These are phyloP conservation scores for Stromatinia cepivora DNA, from an alignment of 2,329 filamentous ascomycete genomes.

Conservation along the genomic window DNA sequence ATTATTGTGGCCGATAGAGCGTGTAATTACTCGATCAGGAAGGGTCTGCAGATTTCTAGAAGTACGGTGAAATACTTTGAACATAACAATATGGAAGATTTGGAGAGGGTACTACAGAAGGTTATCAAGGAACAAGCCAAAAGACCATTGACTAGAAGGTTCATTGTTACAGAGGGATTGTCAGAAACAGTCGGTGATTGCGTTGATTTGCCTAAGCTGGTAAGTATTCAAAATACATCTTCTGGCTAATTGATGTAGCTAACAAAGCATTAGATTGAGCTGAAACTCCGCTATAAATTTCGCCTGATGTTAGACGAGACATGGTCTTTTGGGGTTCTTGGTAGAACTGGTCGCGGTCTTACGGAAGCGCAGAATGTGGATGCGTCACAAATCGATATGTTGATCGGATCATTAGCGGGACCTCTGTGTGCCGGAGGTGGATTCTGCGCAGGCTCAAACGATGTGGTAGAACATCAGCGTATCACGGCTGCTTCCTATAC, in stretches of 20 bases:
- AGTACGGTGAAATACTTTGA: constrained; percentile 93
- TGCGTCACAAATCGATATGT: constrained; percentile 91
- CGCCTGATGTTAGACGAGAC: constrained; percentile 96
- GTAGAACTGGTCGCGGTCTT: constrained; percentile 84
- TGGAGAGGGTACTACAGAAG: constrained; percentile 81
- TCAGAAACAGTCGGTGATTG: constrained; percentile 90
- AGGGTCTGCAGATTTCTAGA: constrained; percentile 88
- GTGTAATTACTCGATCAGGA: constrained; percentile 90
- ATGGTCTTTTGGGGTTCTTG: constrained; percentile 93
- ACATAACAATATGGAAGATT: constrained; percentile 92
- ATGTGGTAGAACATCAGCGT: constrained; percentile 94
- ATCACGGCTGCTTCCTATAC: constrained; percentile 92
- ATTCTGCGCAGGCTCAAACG: constrained; percentile 88
- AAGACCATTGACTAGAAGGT: constrained; percentile 83
- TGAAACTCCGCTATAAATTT: constrained; percentile 97
- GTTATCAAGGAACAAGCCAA: constrained; percentile 83
- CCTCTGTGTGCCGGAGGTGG: constrained; percentile 90
- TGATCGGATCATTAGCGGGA: constrained; percentile 87
- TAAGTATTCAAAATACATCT: constrained; percentile 45
- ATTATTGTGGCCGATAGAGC: constrained; percentile 94
- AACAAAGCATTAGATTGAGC: constrained; percentile 62
- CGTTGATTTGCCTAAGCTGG: constrained; percentile 80
- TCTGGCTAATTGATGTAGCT: neutral
- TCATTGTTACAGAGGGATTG: constrained; percentile 92
- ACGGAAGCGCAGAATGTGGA: constrained; percentile 98